These are phyloP conservation scores for Diaporthe sp. DNA, from an alignment of 2,329 filamentous ascomycete genomes.

Conservation along the genomic window DNA sequence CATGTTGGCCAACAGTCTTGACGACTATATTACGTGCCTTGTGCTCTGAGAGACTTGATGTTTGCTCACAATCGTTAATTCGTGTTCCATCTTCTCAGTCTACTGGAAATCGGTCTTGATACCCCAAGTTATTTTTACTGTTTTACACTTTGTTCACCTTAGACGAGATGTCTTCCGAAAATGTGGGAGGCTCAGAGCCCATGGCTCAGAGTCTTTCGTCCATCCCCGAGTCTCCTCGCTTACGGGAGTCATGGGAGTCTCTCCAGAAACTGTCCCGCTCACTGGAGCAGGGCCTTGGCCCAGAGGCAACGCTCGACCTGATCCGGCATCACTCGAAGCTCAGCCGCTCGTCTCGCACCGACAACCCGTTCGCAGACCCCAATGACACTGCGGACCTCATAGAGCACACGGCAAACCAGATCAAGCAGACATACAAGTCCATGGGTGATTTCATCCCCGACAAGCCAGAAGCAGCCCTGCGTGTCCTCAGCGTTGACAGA, in stretches of 20 bases:
- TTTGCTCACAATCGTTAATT: background rate
- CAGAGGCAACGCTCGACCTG: conserved; percentile 35
- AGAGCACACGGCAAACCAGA: conserved; percentile 29
- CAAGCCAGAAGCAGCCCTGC: conserved; percentile 31
- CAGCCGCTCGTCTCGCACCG: conserved; percentile 14
- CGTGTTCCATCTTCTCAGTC: background rate
- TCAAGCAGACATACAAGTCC: conserved; percentile 39
- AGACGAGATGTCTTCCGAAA: background rate
- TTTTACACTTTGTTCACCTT: background rate
- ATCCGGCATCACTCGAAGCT: conserved; percentile 37
- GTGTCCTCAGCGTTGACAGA: conserved; percentile 7
- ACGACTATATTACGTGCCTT: conserved; percentile 32
- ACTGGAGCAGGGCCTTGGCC: conserved; percentile 12
- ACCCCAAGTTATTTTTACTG: background rate
- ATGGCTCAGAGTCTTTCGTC: conserved; percentile 6
- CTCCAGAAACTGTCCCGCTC: conserved; percentile 28
- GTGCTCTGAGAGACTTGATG: conserved; percentile 13
- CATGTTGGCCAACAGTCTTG: background rate
- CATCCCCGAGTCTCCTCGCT: background rate
- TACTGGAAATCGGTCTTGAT: background rate
- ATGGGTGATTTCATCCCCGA: conserved; percentile 37
- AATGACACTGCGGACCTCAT: conserved; percentile 1
- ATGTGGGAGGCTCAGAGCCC: background rate
- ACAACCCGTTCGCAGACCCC: conserved; percentile 16
- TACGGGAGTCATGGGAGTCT: conserved; percentile 29